Evolutionary conservation across 768 basidiomycete genomes (phyloP), one percentile per base, ranked within the genome.

Genomic region (Boletus bicolor): DNA sequence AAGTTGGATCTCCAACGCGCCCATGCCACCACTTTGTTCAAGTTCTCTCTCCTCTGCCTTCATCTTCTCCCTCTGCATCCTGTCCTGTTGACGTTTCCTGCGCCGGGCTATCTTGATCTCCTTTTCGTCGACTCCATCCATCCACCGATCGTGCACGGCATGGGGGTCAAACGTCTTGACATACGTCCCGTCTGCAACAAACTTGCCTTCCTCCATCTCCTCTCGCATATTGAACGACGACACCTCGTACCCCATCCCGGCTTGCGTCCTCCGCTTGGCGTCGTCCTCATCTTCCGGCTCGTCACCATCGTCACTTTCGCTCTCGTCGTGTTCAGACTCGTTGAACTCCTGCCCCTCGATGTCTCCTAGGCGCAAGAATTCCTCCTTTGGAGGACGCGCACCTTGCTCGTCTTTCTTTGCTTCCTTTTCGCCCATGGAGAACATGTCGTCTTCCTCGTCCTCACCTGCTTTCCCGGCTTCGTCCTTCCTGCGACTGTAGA

Each of bases 211-310:
- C 67, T 93, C 88, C 89, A 98, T 95, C 79, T 99, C 97, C 64
- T 92, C 89, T 60, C 94, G 87, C 96, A 99, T 98, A 72, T 99
- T 96, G 84, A 99, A 99, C 28, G 92, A 90, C 4, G 91, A 94
- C 10, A 99, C 63, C 67, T 95, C 89, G 73, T 76, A 96, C 2
- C 96, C 97, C 96, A 99, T 98, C 12, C 87, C 89, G 38, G 79
- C 84, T 71, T 91, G 92, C 75, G 82, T 85, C 67, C 80, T 75
- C 63, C 86, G 81, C 64, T 82, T 80, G n/a, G 79, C 84, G 49
- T 89, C 89, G 68, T 93, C 89, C 65, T 94, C 89, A 66, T 93
- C 82, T 58, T 75, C 76, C 7, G 75, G 77, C 52, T 75, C 79
- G 15, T 69, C 76, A 0, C 73, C 82, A 0, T 77, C 77, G 4